phyloP scores from a whole-genome alignment of 2,329 filamentous ascomycete species.

The Penicillium sp. region DNA sequence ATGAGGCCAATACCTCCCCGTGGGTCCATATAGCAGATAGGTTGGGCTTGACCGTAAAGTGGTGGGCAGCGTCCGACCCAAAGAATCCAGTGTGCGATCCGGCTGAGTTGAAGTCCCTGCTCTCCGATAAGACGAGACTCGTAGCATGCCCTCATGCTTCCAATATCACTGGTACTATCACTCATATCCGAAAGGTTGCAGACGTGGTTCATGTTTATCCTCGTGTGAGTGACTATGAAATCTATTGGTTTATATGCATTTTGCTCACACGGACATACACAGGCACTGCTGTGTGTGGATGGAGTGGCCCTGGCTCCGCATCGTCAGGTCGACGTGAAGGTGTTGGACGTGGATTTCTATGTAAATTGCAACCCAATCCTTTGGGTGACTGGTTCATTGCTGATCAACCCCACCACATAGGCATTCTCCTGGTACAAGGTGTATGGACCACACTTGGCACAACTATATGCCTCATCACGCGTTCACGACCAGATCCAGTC shows the following conservation, averaged over 20 bases:
- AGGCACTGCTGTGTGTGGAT: conserved; percentile 67
- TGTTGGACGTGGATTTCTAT: conserved; percentile 71
- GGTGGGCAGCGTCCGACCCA: conserved; percentile 59
- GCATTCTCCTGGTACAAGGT: conserved; percentile 81
- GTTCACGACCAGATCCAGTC: conserved; percentile 58
- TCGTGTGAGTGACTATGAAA: conserved; percentile 26
- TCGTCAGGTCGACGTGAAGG: conserved; percentile 64
- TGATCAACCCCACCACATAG: conserved; percentile 10
- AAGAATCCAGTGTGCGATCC: conserved; percentile 59
- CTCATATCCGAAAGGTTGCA: conserved; percentile 41
- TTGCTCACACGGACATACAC: background rate
- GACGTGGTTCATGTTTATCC: conserved; percentile 44
- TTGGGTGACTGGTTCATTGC: background rate
- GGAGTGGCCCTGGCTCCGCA: conserved; percentile 76
- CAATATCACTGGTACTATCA: conserved; percentile 71
- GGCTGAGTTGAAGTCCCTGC: conserved; percentile 56
- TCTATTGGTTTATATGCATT: no score
- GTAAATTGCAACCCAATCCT: conserved; percentile 14
- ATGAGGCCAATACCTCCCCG: conserved; percentile 72
- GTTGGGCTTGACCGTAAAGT: conserved; percentile 62
- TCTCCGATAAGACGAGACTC: conserved; percentile 64
- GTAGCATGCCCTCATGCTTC: conserved; percentile 71
- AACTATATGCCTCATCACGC: conserved; percentile 62
- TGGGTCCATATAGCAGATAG: conserved; percentile 68
- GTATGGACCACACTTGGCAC: conserved; percentile 71